A percentile compares a stretch with the other conserved stretches of the same genome.
phyloP scores from a whole-genome alignment of 768 basidiomycete species.

The Pleurotus tuber-regium region DNA sequence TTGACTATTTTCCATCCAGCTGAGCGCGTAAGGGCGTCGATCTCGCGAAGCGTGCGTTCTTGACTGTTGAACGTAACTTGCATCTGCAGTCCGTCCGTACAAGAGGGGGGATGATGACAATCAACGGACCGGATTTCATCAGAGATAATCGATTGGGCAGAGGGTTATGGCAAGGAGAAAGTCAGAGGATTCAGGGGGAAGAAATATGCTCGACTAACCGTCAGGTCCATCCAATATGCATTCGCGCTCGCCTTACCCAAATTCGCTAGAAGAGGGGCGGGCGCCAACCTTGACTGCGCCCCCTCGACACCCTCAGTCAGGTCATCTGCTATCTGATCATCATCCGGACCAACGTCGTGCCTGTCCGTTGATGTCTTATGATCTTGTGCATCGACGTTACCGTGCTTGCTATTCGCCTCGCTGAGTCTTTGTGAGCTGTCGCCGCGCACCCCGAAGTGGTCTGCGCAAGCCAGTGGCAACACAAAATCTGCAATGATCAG shows the following conservation, averaged over 20 bases:
- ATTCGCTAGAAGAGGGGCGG: slow-evolving; percentile 67
- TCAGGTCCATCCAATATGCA: slow-evolving; percentile 70
- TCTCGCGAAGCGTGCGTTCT: slow-evolving; percentile 68
- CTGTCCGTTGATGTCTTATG: background rate
- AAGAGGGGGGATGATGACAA: background rate
- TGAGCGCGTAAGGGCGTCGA: slow-evolving; percentile 47
- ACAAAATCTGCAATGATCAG: slow-evolving; percentile 73
- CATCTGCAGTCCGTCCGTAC: slow-evolving; percentile 45
- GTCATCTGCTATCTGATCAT: slow-evolving; percentile 14
- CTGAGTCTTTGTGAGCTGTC: background rate
- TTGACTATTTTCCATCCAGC: slow-evolving; percentile 63
- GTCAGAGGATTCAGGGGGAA: slow-evolving; percentile 2
- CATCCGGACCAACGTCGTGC: background rate
- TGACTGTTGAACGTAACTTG: slow-evolving; percentile 65
- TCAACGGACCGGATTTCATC: background rate
- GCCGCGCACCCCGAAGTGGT: slow-evolving; percentile 31
- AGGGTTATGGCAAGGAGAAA: background rate
- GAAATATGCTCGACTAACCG: slow-evolving; percentile 35
- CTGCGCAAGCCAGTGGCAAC: slow-evolving; percentile 67
- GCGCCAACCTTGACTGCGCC: slow-evolving; percentile 50
- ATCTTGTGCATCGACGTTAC: background rate
- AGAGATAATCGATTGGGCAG: slow-evolving; percentile 2
- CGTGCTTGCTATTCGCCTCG: background rate
- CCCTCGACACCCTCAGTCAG: slow-evolving; percentile 43
- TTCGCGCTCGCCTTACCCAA: slow-evolving; percentile 70